phyloP scores from a whole-genome alignment of 2,329 filamentous ascomycete species.

The Stachybotrys elegans region DNA sequence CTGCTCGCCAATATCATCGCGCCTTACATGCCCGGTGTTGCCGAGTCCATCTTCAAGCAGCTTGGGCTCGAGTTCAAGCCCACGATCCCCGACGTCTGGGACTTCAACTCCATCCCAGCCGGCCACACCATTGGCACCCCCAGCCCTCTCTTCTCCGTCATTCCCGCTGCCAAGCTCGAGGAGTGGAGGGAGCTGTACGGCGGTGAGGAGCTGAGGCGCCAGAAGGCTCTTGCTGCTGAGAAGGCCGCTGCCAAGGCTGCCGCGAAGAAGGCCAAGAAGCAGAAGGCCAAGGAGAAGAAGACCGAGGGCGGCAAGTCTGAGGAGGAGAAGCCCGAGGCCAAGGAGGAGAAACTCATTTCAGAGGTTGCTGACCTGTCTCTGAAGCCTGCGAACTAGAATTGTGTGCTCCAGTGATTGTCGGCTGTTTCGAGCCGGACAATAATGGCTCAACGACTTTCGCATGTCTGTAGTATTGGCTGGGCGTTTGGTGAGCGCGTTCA shows the following conservation, averaged over 20 bases:
- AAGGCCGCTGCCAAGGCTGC: constrained; percentile 48
- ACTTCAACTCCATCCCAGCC: constrained; percentile 53
- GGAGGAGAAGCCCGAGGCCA: background rate
- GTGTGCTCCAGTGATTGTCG: too few species aligned
- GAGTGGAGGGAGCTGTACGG: constrained; percentile 79
- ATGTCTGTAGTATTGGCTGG: too few species aligned
- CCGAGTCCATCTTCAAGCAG: constrained; percentile 71
- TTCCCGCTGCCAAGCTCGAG: constrained; percentile 74
- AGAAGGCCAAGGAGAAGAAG: constrained; percentile 38
- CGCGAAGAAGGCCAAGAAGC: constrained; percentile 45
- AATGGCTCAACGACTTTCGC: too few species aligned
- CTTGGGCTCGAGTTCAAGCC: constrained; percentile 52
- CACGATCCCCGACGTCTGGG: constrained; percentile 64
- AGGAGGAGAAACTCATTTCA: constrained; percentile 1
- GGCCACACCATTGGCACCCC: constrained; percentile 80
- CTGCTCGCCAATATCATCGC: constrained; percentile 73
- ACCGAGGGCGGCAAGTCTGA: background rate
- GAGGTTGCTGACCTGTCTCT: constrained; percentile 3
- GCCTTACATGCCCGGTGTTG: constrained; percentile 81
- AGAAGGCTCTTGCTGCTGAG: constrained; percentile 54
- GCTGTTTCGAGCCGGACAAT: too few species aligned
- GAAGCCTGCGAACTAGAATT: background rate
- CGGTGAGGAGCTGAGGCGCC: constrained; percentile 59
- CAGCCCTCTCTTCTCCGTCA: constrained; percentile 74
- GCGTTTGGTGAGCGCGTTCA: too few species aligned